These are phyloP conservation scores for Candolleomyces eurysporus DNA, from an alignment of 768 basidiomycete species.

Conservation along the genomic window DNA sequence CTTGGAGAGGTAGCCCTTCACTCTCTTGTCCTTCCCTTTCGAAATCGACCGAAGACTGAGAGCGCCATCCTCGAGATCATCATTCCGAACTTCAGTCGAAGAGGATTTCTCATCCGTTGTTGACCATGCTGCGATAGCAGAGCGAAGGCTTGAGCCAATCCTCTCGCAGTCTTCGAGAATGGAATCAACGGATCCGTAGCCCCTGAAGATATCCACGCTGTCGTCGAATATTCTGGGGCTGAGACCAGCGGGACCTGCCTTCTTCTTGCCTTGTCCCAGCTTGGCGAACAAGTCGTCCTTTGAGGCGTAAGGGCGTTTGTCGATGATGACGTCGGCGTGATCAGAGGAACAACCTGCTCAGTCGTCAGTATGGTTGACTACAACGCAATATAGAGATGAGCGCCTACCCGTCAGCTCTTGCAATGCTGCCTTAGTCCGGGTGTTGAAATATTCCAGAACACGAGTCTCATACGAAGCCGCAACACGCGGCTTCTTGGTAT, in stretches of 20 bases:
- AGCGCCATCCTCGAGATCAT: conserved; percentile 58
- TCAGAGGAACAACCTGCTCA: conserved; percentile 69
- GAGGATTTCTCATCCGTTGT: conserved; percentile 26
- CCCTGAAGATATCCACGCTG: conserved; percentile 78
- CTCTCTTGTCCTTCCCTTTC: conserved; percentile 35
- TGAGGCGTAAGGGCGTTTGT: conserved; percentile 75
- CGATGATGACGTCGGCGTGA: conserved; percentile 78
- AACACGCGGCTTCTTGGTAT: conserved; percentile 27
- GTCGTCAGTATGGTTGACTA: conserved; percentile 5
- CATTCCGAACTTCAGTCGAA: conserved; percentile 13
- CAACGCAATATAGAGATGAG: background rate
- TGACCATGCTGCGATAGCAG: conserved; percentile 80
- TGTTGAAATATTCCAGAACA: conserved; percentile 70
- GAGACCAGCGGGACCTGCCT: conserved; percentile 76
- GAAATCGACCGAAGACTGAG: conserved; percentile 53
- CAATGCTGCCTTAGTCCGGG: conserved; percentile 55
- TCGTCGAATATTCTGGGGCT: conserved; percentile 91
- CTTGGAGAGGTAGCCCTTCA: conserved; percentile 64
- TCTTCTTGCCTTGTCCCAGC: conserved; percentile 85
- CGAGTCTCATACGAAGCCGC: conserved; percentile 43
- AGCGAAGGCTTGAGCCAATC: conserved; percentile 72
- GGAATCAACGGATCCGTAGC: conserved; percentile 85
- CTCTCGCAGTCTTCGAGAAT: conserved; percentile 87
- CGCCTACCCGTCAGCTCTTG: conserved; percentile 73
- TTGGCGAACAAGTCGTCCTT: conserved; percentile 73